Percentiles rank a stretch among this genome's conserved stretches.
Conservation (phyloP, 1,284 basidiomycete species). For the Cutaneotrichosporon daszewskae region DNA sequence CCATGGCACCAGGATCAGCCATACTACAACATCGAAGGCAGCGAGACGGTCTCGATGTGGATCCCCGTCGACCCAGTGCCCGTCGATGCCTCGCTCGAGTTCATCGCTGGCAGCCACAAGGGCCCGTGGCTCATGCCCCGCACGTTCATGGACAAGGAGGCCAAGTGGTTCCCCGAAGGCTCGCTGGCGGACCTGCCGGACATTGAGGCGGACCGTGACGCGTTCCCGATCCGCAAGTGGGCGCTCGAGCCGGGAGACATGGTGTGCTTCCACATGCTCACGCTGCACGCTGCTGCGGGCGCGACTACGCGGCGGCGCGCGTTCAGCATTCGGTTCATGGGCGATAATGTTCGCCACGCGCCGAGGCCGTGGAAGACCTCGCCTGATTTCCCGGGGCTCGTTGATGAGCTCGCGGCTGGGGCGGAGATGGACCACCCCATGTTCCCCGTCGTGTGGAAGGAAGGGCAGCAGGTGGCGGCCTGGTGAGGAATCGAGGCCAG, state of each 20-base stretch:
- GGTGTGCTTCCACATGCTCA: constrained; percentile 18
- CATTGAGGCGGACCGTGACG: constrained; percentile 8
- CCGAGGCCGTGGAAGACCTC: constrained; percentile 11
- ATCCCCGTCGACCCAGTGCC: constrained; percentile 16
- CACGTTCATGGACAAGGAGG: constrained; percentile 19
- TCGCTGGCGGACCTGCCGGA: constrained; percentile 12
- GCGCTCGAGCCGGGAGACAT: constrained; percentile 12
- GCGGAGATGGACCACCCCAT: constrained; percentile 10
- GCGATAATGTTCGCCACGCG: constrained; percentile 11
- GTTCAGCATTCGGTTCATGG: constrained; percentile 11
- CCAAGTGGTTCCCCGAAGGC: constrained; percentile 19
- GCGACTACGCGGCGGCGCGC: constrained; percentile 4
- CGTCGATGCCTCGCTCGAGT: constrained; percentile 9
- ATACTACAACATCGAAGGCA: constrained; percentile 15
- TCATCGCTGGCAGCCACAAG: constrained; percentile 11
- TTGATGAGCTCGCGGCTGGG: constrained; percentile 6
- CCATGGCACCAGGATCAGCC: constrained; percentile 21
- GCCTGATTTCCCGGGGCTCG: constrained; percentile 13
- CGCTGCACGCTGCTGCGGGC: constrained; percentile 14
- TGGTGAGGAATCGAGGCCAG: not conserved
- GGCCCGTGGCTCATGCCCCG: constrained; percentile 18
- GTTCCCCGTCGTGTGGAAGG: constrained; percentile 14
- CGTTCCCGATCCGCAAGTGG: constrained; percentile 10
- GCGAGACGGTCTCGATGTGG: constrained; percentile 13
- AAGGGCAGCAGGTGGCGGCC: not conserved